These are phyloP conservation scores for Cyanidioschyzon merolae DNA, from an alignment of 23 red algal species.

Conservation along the genomic window DNA sequence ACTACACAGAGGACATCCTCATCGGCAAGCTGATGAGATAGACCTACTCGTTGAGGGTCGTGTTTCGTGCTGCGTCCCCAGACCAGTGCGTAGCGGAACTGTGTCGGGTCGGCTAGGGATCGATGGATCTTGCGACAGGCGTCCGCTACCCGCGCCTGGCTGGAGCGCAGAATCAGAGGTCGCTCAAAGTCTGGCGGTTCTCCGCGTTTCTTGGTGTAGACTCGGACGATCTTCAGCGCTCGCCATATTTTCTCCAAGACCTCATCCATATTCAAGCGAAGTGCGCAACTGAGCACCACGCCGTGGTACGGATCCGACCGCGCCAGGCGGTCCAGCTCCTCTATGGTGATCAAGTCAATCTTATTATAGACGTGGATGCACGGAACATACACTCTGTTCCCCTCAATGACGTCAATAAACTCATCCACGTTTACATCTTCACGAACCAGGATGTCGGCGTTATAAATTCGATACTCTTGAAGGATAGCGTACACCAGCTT, in stretches of 20 bases:
- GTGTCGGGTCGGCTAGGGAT: slow-evolving; percentile 24
- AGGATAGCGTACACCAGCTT: slow-evolving; percentile 63
- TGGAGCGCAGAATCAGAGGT: slow-evolving; percentile 69
- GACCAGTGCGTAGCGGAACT: slow-evolving; percentile 70
- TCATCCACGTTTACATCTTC: slow-evolving; percentile 76
- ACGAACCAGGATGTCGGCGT: slow-evolving; percentile 60
- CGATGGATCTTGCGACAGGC: slow-evolving; percentile 25
- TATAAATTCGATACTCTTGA: slow-evolving; percentile 81
- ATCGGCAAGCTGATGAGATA: slow-evolving; percentile 49
- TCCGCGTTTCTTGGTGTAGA: slow-evolving; percentile 93
- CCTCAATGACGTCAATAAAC: slow-evolving; percentile 94
- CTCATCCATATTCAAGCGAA: slow-evolving; percentile 91
- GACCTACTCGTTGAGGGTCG: slow-evolving; percentile 87
- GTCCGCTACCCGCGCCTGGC: slow-evolving; percentile 9
- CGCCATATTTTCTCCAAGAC: slow-evolving; percentile 80
- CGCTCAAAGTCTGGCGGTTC: slow-evolving; percentile 63
- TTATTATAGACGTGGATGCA: slow-evolving; percentile 84
- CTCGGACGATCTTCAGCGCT: slow-evolving; percentile 68
- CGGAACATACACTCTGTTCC: slow-evolving; percentile 84
- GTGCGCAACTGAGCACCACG: slow-evolving; percentile 59
- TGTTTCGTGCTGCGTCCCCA: slow-evolving; percentile 84
- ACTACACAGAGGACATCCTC: slow-evolving; percentile 71
- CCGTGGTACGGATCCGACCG: slow-evolving; percentile 29
- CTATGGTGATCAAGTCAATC: slow-evolving; percentile 87
- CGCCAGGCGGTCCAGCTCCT: slow-evolving; percentile 75